Evolutionary conservation across 2,329 filamentous ascomycete species (phyloP).

Genomic region (Nigrospora osmanthi): DNA sequence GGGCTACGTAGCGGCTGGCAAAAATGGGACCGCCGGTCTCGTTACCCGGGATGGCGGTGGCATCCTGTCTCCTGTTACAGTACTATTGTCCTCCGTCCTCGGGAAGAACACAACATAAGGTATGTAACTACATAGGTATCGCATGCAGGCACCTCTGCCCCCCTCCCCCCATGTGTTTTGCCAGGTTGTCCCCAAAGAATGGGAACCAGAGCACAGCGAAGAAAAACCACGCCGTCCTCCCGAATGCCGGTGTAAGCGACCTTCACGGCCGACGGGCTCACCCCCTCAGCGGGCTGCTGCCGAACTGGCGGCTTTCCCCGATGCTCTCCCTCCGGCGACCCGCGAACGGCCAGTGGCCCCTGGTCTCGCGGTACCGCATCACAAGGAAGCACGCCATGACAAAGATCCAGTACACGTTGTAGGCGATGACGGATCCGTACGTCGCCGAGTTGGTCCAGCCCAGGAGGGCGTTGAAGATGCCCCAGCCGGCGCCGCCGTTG

Average conservation of each 20-base stretch:
- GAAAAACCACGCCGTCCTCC: too few relatives aligned
- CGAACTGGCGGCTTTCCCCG: background rate
- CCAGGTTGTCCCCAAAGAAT: too few relatives aligned
- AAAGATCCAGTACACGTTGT: slow-evolving; percentile 80
- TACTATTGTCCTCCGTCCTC: too few relatives aligned
- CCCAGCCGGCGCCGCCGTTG: slow-evolving; percentile 73
- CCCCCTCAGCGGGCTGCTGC: background rate
- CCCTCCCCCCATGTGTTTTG: too few relatives aligned
- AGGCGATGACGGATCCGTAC: slow-evolving; percentile 78
- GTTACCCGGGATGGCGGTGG: too few relatives aligned
- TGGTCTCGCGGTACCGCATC: slow-evolving; percentile 60
- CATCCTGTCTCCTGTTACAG: too few relatives aligned
- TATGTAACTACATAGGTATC: too few relatives aligned
- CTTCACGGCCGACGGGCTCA: background rate
- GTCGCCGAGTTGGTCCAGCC: slow-evolving; percentile 88
- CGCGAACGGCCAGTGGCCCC: slow-evolving; percentile 39
- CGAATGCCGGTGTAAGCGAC: background rate
- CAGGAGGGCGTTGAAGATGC: slow-evolving; percentile 77
- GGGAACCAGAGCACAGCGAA: too few relatives aligned
- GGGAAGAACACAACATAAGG: too few relatives aligned
- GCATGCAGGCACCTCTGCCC: too few relatives aligned
- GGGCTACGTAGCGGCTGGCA: too few relatives aligned
- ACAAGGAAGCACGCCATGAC: slow-evolving; percentile 57
- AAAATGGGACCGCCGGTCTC: too few relatives aligned
- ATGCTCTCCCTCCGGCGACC: slow-evolving; percentile 8